Conservation (phyloP, 2,329 filamentous ascomycete genomes). For the Neonectria coccinea region DNA sequence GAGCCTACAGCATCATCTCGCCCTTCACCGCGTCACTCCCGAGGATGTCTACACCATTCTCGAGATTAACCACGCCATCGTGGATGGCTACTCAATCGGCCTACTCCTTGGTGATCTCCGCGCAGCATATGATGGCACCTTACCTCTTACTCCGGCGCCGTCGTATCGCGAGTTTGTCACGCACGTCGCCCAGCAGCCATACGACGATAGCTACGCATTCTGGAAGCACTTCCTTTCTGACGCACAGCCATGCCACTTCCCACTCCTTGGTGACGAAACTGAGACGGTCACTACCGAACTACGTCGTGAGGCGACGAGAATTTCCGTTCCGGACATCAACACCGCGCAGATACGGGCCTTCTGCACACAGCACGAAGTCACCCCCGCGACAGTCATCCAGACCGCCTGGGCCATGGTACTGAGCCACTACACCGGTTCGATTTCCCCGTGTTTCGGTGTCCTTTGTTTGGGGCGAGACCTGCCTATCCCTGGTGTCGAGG, state of each 20-base stretch:
- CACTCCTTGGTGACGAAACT: neutral
- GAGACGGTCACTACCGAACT: neutral
- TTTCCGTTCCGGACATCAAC: no score
- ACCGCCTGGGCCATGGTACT: constrained; percentile 17
- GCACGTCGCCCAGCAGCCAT: neutral
- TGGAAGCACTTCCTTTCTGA: neutral
- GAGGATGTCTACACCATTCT: constrained; percentile 22
- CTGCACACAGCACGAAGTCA: no score
- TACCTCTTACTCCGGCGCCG: neutral
- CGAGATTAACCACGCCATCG: constrained; percentile 17
- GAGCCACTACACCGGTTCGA: neutral
- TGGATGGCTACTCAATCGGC: constrained; percentile 17
- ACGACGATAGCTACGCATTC: neutral
- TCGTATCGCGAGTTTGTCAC: constrained; percentile 10
- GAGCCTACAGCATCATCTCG: constrained; percentile 18
- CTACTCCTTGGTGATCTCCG: constrained; percentile 12
- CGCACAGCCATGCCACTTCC: constrained; percentile 13
- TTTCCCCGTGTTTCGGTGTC: constrained; percentile 9
- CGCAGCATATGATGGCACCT: neutral
- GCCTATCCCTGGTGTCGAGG: neutral
- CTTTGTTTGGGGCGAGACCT: constrained; percentile 18
- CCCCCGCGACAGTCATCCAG: constrained; percentile 11
- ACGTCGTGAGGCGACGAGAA: neutral
- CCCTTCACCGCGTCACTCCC: constrained; percentile 5
- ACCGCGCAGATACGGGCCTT: no score